phyloP scores from a whole-genome alignment of 192 early-diverging fungal species.

The Mortierella claussenii region DNA sequence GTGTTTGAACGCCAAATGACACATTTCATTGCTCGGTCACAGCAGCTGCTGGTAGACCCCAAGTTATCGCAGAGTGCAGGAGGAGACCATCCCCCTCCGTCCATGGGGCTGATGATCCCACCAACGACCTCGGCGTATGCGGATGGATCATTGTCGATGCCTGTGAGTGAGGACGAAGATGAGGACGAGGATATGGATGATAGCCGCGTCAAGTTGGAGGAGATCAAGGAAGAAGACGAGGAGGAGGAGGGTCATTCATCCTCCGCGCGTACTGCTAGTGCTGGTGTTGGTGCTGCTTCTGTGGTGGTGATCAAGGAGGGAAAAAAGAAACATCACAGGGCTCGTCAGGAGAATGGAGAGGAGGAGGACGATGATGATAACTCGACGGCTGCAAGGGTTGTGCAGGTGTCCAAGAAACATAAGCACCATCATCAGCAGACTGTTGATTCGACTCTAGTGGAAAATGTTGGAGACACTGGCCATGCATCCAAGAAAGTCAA shows the following conservation, averaged over 20 bases:
- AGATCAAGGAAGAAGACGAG: slow-evolving; percentile 44
- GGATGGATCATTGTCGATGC: slow-evolving; percentile 63
- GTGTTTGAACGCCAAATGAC: slow-evolving; percentile 62
- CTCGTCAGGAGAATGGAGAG: neutral
- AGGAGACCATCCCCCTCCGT: slow-evolving; percentile 14
- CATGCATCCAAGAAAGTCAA: slow-evolving; percentile 30
- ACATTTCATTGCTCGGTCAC: slow-evolving; percentile 58
- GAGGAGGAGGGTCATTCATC: slow-evolving; percentile 2
- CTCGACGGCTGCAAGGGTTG: slow-evolving; percentile 42
- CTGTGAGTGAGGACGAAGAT: slow-evolving; percentile 62
- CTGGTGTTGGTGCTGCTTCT: neutral
- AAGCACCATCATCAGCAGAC: slow-evolving; percentile 11
- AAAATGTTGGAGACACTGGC: neutral
- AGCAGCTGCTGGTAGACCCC: slow-evolving; percentile 57
- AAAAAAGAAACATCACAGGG: no score
- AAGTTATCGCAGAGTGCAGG: slow-evolving; percentile 49
- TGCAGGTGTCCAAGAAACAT: slow-evolving; percentile 50
- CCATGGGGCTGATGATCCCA: slow-evolving; percentile 43
- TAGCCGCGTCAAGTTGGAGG: slow-evolving; percentile 12
- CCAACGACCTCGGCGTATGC: slow-evolving; percentile 43
- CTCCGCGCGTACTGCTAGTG: neutral
- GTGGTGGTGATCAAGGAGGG: slow-evolving; percentile 20
- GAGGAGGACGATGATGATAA: slow-evolving; percentile 32
- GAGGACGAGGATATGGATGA: slow-evolving; percentile 34
- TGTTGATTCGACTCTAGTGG: neutral